phyloP scores from a whole-genome alignment of 1,284 basidiomycete species.

The Omphalotus olearius region DNA sequence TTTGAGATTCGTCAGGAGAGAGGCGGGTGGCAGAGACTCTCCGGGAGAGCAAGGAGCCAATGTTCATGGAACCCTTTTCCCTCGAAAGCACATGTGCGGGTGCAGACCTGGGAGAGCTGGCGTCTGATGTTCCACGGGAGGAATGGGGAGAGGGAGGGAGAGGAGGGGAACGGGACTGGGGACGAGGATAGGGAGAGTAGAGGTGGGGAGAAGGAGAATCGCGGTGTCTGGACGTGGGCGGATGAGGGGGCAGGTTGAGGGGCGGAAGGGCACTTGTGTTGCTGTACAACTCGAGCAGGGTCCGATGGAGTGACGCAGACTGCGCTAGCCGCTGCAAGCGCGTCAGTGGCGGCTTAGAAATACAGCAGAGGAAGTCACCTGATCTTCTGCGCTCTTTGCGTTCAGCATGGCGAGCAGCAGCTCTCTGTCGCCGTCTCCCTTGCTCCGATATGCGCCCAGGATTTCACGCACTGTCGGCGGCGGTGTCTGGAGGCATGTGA shows the following conservation, averaged over 20 bases:
- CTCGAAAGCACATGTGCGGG: neutral
- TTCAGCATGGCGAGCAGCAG: conserved; percentile 85
- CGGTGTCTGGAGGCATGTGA: conserved; percentile 34
- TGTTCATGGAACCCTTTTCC: neutral
- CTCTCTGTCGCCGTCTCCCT: conserved; percentile 86
- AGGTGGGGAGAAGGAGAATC: conserved; percentile 26
- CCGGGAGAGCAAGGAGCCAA: too few species aligned
- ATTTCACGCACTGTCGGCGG: conserved; percentile 83
- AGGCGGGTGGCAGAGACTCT: too few species aligned
- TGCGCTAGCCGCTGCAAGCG: conserved; percentile 60
- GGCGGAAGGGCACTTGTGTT: neutral
- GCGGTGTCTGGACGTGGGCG: conserved; percentile 42
- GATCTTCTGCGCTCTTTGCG: conserved; percentile 87
- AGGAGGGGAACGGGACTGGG: neutral
- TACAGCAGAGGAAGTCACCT: conserved; percentile 41
- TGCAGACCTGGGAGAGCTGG: too few species aligned
- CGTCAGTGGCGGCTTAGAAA: conserved; percentile 16
- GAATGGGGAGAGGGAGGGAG: conserved; percentile 10
- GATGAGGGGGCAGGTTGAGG: conserved; percentile 18
- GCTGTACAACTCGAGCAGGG: conserved; percentile 39
- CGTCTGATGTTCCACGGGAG: neutral
- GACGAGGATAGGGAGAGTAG: conserved; percentile 1
- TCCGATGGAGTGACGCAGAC: conserved; percentile 60
- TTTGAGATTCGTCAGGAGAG: too few species aligned
- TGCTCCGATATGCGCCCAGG: conserved; percentile 74